A percentile compares a stretch with the other conserved stretches of the same genome.
Conservation (phyloP, 768 basidiomycete species). For the Cantharellus cinnabarinus region DNA sequence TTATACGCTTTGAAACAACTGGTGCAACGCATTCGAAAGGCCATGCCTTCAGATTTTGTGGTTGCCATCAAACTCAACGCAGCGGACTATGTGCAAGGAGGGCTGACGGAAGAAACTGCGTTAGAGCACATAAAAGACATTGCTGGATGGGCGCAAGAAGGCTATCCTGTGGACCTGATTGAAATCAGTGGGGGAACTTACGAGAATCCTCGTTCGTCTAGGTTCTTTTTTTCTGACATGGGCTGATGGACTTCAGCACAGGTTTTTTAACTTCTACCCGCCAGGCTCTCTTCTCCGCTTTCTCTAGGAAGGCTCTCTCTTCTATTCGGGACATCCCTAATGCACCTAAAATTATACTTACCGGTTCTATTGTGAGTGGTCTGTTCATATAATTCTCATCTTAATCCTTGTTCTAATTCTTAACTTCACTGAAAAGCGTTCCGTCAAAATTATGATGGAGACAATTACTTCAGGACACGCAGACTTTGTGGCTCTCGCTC, state of each 20-base stretch:
- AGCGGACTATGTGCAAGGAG: slow-evolving; percentile 39
- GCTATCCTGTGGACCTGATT: slow-evolving; percentile 43
- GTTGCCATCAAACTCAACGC: slow-evolving; percentile 67
- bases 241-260: slow-evolving; percentile 9
- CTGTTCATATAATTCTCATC: background rate
- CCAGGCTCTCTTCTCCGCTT: slow-evolving; percentile 54
- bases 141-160: slow-evolving; percentile 26
- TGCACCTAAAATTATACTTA: slow-evolving; percentile 50
- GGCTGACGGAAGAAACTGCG: slow-evolving; percentile 21
- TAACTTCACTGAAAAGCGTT: slow-evolving; percentile 14
- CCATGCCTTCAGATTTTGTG: slow-evolving; percentile 37
- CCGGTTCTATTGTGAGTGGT: slow-evolving; percentile 39
- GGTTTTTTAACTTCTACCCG: slow-evolving; percentile 20
- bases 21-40: slow-evolving; percentile 31
- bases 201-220: slow-evolving; percentile 41
- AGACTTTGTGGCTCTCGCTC: slow-evolving; percentile 58
- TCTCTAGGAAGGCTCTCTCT: slow-evolving; percentile 35
- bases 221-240: slow-evolving; percentile 6
- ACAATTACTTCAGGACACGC: slow-evolving; percentile 38
- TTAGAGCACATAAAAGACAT: slow-evolving; percentile 41
- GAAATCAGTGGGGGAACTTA: slow-evolving; percentile 82
- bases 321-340: slow-evolving; percentile 21
- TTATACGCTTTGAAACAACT: slow-evolving; percentile 27
- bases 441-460: slow-evolving; percentile 31
- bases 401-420: background rate